phyloP scores from a whole-genome alignment of 495 filamentous ascomycete species.

The Penicillium pulvis region DNA sequence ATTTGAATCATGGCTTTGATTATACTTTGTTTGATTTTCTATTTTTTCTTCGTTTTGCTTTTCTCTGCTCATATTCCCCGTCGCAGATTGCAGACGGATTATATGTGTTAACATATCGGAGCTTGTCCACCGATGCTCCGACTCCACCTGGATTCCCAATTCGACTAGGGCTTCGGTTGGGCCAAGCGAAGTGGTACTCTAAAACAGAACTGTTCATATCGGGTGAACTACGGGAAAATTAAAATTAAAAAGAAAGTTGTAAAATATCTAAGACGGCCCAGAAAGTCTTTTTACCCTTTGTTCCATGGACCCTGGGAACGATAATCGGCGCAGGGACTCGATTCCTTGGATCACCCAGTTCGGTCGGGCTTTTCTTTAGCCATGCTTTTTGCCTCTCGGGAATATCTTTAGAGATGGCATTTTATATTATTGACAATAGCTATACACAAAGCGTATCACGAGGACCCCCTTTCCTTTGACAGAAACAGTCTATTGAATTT shows the following conservation, averaged over 20 bases:
- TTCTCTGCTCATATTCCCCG: not conserved
- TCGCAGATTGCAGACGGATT: not conserved
- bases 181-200: slow-evolving; percentile 24
- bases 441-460: not conserved
- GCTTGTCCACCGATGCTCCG: slow-evolving; percentile 14
- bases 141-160: slow-evolving; percentile 13
- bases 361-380: slow-evolving; percentile 14
- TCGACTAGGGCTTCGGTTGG: slow-evolving; percentile 33
- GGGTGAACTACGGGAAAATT: slow-evolving; percentile 29
- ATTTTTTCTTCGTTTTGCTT: not conserved
- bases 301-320: slow-evolving; percentile 21
- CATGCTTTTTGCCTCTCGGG: not conserved
- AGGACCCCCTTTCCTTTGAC: not conserved
- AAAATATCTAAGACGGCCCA: slow-evolving; percentile 6
- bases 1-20: not conserved
- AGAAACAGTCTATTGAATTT: not conserved
- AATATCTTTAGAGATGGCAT: not conserved
- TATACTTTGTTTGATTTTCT: not conserved
- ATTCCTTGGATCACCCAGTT: slow-evolving; percentile 3
- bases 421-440: not conserved
- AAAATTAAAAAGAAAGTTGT: slow-evolving; percentile 7
- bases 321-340: slow-evolving; percentile 14
- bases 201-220: slow-evolving; percentile 15
- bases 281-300: slow-evolving; percentile 1
- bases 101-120: not conserved